Evolutionary conservation across 2,329 filamentous ascomycete species (phyloP).

Genomic region (Aphanocladium album): DNA sequence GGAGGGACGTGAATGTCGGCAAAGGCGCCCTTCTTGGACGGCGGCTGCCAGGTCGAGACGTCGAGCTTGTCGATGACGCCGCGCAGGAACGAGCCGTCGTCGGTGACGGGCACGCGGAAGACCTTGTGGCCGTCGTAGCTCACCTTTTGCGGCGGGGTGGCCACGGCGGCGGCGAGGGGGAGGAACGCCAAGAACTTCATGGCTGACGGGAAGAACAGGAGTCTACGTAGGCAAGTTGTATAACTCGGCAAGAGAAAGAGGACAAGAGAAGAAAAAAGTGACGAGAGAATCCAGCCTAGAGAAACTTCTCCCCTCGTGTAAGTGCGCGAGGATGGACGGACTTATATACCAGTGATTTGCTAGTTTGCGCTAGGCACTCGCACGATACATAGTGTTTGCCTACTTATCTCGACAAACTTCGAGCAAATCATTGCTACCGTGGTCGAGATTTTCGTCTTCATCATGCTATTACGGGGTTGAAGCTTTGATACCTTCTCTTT

Average conservation of each 20-base stretch:
- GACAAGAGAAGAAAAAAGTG: too few species aligned
- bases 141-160: constrained; percentile 18
- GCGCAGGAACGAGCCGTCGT: constrained; percentile 26
- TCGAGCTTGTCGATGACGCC: constrained; percentile 29
- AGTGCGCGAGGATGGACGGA: too few species aligned
- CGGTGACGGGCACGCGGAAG: constrained; percentile 35
- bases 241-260: too few species aligned
- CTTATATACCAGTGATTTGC: not conserved
- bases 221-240: too few species aligned
- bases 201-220: not conserved
- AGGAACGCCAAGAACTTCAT: constrained; percentile 3
- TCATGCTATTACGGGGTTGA: not conserved
- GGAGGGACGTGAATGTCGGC: constrained; percentile 39
- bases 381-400: not conserved
- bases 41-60: constrained; percentile 34
- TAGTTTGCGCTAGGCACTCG: not conserved
- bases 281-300: too few species aligned
- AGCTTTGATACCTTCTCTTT: constrained; percentile 2
- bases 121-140: constrained; percentile 42
- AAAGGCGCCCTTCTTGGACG: constrained; percentile 27
- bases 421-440: not conserved
- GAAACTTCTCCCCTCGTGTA: too few species aligned
- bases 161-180: constrained; percentile 6
- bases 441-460: not conserved
- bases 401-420: not conserved